phyloP scores from a whole-genome alignment of 495 filamentous ascomycete species.

The Pseudotulostoma volvatum region DNA sequence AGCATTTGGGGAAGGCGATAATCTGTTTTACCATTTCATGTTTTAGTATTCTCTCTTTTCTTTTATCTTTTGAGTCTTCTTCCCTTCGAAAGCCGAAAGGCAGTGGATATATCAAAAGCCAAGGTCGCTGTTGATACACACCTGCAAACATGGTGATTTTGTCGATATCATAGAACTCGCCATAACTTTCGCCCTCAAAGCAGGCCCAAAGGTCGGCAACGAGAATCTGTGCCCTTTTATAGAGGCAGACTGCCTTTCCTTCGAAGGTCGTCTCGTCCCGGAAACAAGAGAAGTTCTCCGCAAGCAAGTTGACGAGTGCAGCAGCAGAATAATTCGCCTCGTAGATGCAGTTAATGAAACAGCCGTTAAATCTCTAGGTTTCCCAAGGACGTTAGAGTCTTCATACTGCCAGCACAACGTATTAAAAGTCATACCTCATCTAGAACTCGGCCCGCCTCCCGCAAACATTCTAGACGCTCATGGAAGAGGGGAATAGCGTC shows the following conservation, averaged over 20 bases:
- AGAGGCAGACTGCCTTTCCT: constrained; percentile 56
- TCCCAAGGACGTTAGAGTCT: constrained; percentile 4
- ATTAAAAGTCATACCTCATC: constrained; percentile 46
- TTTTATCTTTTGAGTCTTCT: no score
- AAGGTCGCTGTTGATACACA: constrained; percentile 15
- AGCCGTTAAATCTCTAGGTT: constrained; percentile 67
- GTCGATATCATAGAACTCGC: constrained; percentile 79
- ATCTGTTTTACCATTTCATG: constrained; percentile 35
- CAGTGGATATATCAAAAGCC: not conserved
- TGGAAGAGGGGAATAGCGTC: constrained; percentile 77
- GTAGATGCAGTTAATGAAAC: constrained; percentile 55
- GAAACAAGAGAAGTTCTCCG: constrained; percentile 70
- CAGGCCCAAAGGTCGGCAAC: constrained; percentile 93
- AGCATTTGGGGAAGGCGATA: constrained; percentile 94
- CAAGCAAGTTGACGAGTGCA: constrained; percentile 65
- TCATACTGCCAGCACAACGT: constrained; percentile 2
- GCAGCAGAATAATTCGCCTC: constrained; percentile 67
- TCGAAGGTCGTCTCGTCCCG: constrained; percentile 62
- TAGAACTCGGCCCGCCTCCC: constrained; percentile 71
- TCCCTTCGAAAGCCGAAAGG: not conserved
- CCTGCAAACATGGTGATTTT: constrained; percentile 94
- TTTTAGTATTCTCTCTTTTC: no score
- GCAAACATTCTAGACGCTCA: constrained; percentile 61
- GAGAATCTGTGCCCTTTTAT: constrained; percentile 90
- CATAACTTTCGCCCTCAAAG: constrained; percentile 65